Percentiles rank a stretch among this genome's conserved stretches.
Evolutionary conservation across 345 rosid species (phyloP).

Genomic region (Mercurialis annua): DNA sequence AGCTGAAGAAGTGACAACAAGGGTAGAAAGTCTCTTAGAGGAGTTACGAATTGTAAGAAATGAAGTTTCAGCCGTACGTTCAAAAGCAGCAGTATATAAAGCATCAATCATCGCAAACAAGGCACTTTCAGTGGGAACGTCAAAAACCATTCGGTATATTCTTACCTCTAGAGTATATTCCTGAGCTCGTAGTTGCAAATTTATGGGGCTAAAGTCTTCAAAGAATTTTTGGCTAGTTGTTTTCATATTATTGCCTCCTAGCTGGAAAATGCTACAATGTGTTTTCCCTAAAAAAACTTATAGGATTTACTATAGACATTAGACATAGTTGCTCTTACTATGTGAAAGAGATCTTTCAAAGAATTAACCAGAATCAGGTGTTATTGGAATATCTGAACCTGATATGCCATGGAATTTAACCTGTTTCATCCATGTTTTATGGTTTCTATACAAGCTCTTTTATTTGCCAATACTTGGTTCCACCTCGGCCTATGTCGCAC

Average conservation of each 20-base stretch:
- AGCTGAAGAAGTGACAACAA: slow-evolving; percentile 75
- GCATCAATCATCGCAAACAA: slow-evolving; percentile 66
- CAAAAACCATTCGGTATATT: slow-evolving; percentile 53
- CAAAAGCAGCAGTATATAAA: slow-evolving; percentile 70
- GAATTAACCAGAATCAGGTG: background rate
- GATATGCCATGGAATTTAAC: background rate
- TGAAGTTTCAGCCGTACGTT: slow-evolving; percentile 69
- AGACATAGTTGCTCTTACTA: background rate
- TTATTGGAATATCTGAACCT: background rate
- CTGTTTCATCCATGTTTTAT: background rate
- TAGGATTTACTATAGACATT: background rate
- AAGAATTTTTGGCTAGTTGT: background rate
- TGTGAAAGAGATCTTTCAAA: background rate
- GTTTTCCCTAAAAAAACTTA: background rate
- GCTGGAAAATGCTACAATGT: background rate
- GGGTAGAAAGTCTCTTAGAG: slow-evolving; percentile 78
- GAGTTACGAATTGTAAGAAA: slow-evolving; percentile 65
- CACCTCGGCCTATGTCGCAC: too few relatives aligned
- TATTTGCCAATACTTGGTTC: background rate
- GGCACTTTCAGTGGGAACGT: slow-evolving; percentile 56
- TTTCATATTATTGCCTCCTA: background rate
- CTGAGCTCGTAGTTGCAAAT: background rate
- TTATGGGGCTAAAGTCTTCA: slow-evolving; percentile 3
- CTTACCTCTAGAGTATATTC: background rate
- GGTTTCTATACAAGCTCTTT: background rate